Conservation (phyloP, 768 basidiomycete species). For the Dentipellis sp. region DNA sequence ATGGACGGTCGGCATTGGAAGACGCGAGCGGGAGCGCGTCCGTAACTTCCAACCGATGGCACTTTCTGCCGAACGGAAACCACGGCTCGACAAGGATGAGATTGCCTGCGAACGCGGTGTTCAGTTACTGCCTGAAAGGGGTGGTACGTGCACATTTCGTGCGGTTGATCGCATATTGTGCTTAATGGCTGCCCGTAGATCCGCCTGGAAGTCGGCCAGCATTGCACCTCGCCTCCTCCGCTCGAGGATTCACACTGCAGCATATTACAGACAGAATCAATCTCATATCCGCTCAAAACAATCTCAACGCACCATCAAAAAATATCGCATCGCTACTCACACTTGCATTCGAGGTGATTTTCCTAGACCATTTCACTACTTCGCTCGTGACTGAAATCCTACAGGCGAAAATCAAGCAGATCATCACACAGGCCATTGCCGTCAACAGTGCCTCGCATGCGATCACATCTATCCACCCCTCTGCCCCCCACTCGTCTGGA, state of each 20-base stretch:
- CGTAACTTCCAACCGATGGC: conserved; percentile 36
- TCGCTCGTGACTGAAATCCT: neutral
- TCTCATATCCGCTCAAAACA: conserved; percentile 73
- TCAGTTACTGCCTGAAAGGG: conserved; percentile 51
- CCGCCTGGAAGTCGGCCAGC: conserved; percentile 64
- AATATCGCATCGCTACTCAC: conserved; percentile 61
- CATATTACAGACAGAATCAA: conserved; percentile 76
- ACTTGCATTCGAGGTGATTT: conserved; percentile 64
- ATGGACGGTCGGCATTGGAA: conserved; percentile 67
- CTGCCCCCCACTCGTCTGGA: conserved; percentile 28
- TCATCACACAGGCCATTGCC: conserved; percentile 72
- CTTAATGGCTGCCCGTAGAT: conserved; percentile 23
- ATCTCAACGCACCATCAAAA: conserved; percentile 49
- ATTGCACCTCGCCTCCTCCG: conserved; percentile 65
- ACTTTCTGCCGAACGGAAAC: conserved; percentile 31
- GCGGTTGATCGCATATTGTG: neutral
- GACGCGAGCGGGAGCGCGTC: conserved; percentile 67
- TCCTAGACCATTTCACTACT: neutral
- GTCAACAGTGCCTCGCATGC: conserved; percentile 69
- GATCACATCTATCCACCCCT: conserved; percentile 65
- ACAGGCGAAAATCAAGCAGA: conserved; percentile 76
- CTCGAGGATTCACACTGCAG: conserved; percentile 63
- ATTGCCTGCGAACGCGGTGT: conserved; percentile 65
- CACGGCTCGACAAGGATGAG: conserved; percentile 50
- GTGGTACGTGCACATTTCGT: conserved; percentile 34